Conservation (phyloP, 2,329 filamentous ascomycete genomes). For the Aspergillus transmontanensis region DNA sequence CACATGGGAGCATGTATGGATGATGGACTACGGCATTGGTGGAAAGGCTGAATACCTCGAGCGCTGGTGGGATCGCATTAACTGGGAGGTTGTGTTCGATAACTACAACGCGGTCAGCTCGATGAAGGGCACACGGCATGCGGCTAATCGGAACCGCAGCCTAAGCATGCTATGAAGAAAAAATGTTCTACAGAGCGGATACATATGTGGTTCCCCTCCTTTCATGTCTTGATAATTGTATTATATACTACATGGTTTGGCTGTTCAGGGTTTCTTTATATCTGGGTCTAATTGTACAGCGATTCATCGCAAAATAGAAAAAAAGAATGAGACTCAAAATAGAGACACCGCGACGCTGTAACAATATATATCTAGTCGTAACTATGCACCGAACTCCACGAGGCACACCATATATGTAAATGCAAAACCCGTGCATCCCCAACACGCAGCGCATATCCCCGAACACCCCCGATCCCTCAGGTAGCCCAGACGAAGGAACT, state of each 20-base stretch:
- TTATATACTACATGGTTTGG: constrained; percentile 27
- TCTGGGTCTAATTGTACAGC: constrained; percentile 26
- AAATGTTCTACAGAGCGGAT: constrained; percentile 6
- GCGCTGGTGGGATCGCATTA: constrained; percentile 83
- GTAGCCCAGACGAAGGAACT: background rate
- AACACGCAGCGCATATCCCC: background rate
- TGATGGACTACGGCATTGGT: constrained; percentile 75
- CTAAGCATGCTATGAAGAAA: constrained; percentile 29
- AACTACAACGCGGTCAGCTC: constrained; percentile 41
- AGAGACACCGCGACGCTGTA: constrained; percentile 5
- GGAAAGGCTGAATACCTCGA: constrained; percentile 78
- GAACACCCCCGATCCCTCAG: background rate
- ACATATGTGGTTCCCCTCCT: constrained; percentile 1
- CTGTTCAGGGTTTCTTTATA: constrained; percentile 18
- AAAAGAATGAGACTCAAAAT: constrained; percentile 9
- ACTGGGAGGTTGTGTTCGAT: constrained; percentile 75
- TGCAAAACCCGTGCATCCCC: background rate
- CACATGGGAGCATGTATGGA: constrained; percentile 94
- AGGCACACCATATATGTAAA: background rate
- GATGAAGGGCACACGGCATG: constrained; percentile 24
- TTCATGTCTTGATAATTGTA: constrained; percentile 29
- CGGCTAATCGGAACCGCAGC: constrained; percentile 25
- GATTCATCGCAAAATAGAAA: constrained; percentile 18
- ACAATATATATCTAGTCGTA: constrained; percentile 31
- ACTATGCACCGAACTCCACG: constrained; percentile 4